phyloP scores from a whole-genome alignment of 2,329 filamentous ascomycete genomes.

The Blastomyces silverae region DNA sequence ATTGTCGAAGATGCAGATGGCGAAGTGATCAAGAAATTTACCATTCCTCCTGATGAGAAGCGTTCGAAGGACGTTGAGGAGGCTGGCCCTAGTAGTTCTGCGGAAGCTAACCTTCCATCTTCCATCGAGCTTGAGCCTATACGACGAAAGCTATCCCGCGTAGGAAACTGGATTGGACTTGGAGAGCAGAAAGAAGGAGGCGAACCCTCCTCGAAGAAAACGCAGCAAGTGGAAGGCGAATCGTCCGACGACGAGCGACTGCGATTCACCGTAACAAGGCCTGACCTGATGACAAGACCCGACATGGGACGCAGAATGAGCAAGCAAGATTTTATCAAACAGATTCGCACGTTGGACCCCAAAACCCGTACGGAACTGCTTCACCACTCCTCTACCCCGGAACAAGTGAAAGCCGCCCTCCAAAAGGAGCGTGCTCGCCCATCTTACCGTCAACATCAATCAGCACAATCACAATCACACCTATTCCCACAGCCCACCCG shows the following conservation, averaged over 20 bases:
- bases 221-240: constrained; percentile 25
- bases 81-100: constrained; percentile 23
- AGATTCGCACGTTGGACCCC: constrained; percentile 55
- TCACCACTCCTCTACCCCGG: constrained; percentile 39
- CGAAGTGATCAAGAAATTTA: constrained; percentile 62
- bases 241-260: constrained; percentile 44
- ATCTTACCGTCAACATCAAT: not conserved
- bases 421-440: constrained; percentile 23
- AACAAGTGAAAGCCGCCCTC: constrained; percentile 36
- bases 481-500: constrained; percentile 1
- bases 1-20: constrained; percentile 64
- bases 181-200: constrained; percentile 29
- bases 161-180: constrained; percentile 56
- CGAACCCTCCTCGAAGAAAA: constrained; percentile 28
- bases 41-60: constrained; percentile 45
- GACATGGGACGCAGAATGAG: constrained; percentile 55
- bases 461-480: constrained; percentile 4
- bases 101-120: constrained; percentile 29
- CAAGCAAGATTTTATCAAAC: constrained; percentile 58
- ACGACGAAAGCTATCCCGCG: constrained; percentile 49
- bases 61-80: constrained; percentile 18
- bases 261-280: constrained; percentile 54
- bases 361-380: constrained; percentile 48
- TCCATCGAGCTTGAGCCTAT: constrained; percentile 36
- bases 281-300: constrained; percentile 30